Evolutionary conservation across 371 early-diverging fungal genomes (phyloP).

Genomic region (Circinella umbellata): DNA sequence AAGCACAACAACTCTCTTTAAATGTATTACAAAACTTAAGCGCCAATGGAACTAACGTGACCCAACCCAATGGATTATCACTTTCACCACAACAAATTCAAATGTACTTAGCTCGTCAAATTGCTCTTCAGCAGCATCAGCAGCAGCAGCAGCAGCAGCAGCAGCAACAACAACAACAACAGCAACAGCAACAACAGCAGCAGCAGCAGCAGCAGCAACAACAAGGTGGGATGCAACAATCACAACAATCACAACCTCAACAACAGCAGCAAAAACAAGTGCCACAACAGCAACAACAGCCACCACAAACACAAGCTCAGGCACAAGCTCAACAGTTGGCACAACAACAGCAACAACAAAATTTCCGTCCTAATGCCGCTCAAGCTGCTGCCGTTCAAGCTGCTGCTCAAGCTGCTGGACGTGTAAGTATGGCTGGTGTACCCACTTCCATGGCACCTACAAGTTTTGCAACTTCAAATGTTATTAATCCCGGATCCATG

Average conservation of each 20-base stretch:
- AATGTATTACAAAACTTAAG: conserved; percentile 34
- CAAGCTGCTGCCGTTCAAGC: no score
- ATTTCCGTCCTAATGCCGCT: background rate
- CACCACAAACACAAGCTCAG: conserved; percentile 24
- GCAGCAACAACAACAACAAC: conserved; percentile 18
- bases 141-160: conserved; percentile 19
- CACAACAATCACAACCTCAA: conserved; percentile 29
- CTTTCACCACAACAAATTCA: conserved; percentile 43
- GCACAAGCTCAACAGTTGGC: conserved; percentile 17
- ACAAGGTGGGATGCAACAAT: no score
- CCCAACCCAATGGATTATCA: conserved; percentile 22
- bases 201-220: conserved; percentile 26
- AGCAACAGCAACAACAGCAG: conserved; percentile 26
- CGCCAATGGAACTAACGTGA: conserved; percentile 16
- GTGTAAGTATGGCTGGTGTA: conserved; percentile 18
- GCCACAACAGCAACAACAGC: conserved; percentile 18
- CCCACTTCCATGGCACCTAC: conserved; percentile 20
- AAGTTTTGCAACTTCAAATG: conserved; percentile 9
- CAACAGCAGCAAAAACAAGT: conserved; percentile 14
- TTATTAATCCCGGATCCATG: conserved; percentile 16
- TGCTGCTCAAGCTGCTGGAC: background rate
- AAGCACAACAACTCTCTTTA: conserved; percentile 27
- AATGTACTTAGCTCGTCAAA: conserved; percentile 33
- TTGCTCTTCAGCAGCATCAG: conserved; percentile 37
- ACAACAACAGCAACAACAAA: conserved; percentile 15